Percentiles rank a stretch among this genome's conserved stretches.
phyloP scores from a whole-genome alignment of 257 asterid genomes.

The Plantago ovata region DNA sequence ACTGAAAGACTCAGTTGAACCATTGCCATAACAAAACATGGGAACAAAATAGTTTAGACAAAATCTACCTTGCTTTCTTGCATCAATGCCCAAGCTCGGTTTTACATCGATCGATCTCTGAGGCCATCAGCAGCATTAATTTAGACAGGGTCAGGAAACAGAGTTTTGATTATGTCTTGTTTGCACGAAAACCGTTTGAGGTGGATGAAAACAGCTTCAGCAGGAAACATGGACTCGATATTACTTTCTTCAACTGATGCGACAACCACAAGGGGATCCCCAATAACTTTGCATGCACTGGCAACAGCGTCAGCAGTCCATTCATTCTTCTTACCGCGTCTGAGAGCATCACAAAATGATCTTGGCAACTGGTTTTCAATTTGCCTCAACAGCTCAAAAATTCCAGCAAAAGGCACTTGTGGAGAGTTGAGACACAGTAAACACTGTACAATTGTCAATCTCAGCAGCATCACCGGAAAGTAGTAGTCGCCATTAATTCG shows the following conservation, averaged over 20 bases:
- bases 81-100: slow-evolving; percentile 1
- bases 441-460: slow-evolving; percentile 40
- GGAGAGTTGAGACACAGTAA: slow-evolving; percentile 41
- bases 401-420: slow-evolving; percentile 9
- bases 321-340: not conserved
- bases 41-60: no score
- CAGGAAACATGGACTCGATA: slow-evolving; percentile 14
- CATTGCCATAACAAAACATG: no score
- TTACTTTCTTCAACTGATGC: not conserved
- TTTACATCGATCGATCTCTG: no score
- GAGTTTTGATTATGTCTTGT: slow-evolving; percentile 23
- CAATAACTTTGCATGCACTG: slow-evolving; percentile 34
- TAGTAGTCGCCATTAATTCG: slow-evolving; percentile 12
- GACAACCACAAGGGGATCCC: slow-evolving; percentile 49
- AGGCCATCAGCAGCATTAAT: not conserved
- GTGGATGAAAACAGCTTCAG: slow-evolving; percentile 14
- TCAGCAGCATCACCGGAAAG: slow-evolving; percentile 33
- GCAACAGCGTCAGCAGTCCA: slow-evolving; percentile 24
- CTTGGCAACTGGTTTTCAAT: slow-evolving; percentile 32
- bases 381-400: slow-evolving; percentile 9
- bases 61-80: not conserved
- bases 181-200: slow-evolving; percentile 4
- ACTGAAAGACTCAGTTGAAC: no score
- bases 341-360: slow-evolving; percentile 28
- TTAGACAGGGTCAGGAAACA: slow-evolving; percentile 29